These are phyloP conservation scores for Phytophthora fragariaefolia DNA, from an alignment of 352 stramenopile genomes.

Conservation along the genomic window DNA sequence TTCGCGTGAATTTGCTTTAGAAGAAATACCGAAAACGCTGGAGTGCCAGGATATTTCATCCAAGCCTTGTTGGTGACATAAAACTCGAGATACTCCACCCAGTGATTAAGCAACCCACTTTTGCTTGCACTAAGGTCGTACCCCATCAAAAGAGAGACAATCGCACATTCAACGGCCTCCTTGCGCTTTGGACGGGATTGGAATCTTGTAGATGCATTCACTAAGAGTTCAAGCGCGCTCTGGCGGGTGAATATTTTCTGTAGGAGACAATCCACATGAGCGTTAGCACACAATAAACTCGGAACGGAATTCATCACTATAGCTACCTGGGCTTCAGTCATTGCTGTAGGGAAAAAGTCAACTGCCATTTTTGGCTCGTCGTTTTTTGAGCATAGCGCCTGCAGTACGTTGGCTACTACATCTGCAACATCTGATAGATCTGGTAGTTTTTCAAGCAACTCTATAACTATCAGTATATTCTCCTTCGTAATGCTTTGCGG, in stretches of 20 bases:
- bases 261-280: not conserved
- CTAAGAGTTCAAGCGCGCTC: slow-evolving; percentile 17
- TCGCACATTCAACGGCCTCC: slow-evolving; percentile 9
- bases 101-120: slow-evolving; percentile 22
- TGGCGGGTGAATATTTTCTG: slow-evolving; percentile 18
- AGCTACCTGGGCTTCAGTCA: slow-evolving; percentile 34
- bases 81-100: slow-evolving; percentile 23
- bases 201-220: not conserved
- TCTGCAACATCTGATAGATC: slow-evolving; percentile 8
- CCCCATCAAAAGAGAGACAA: slow-evolving; percentile 20
- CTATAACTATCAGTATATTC: slow-evolving; percentile 21
- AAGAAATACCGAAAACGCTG: slow-evolving; percentile 16
- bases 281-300: not conserved
- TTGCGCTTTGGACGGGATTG: slow-evolving; percentile 10
- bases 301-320: not conserved
- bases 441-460: slow-evolving; percentile 4
- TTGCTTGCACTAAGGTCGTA: slow-evolving; percentile 22
- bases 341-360: slow-evolving; percentile 5
- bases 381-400: slow-evolving; percentile 15
- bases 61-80: slow-evolving; percentile 21
- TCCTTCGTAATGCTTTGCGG: slow-evolving; percentile 20
- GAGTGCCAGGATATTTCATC: not conserved
- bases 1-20: slow-evolving; percentile 24
- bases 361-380: not conserved
- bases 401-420: slow-evolving; percentile 7